phyloP scores from a whole-genome alignment of 768 basidiomycete species.

The Termitomyces sp. region DNA sequence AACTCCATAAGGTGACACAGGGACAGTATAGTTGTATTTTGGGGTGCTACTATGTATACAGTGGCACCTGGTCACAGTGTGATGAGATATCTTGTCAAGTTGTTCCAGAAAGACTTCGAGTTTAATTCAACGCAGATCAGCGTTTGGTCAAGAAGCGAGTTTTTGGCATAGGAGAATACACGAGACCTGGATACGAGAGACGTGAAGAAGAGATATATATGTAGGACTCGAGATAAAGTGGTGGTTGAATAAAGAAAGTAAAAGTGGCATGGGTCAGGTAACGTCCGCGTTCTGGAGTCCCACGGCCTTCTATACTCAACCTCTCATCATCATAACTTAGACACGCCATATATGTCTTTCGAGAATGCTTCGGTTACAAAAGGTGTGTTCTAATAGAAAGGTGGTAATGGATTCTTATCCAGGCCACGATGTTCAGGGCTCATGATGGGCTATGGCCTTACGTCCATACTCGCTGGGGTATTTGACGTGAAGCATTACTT shows the following conservation, averaged over 20 bases:
- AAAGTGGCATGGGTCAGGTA: no score
- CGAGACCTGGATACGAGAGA: background rate
- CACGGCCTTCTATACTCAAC: slow-evolving; percentile 5
- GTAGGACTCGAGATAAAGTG: no score
- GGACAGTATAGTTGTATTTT: slow-evolving; percentile 1
- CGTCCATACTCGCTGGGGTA: slow-evolving; percentile 71
- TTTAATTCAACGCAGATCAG: background rate
- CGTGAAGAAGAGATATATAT: no score
- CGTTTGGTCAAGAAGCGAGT: background rate
- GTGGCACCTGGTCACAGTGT: slow-evolving; percentile 1
- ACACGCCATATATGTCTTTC: slow-evolving; percentile 66
- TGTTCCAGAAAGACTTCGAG: background rate
- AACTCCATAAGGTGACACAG: slow-evolving; percentile 5
- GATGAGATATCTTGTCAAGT: background rate
- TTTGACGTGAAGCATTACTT: slow-evolving; percentile 89
- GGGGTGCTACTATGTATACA: background rate
- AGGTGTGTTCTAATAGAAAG: slow-evolving; percentile 39
- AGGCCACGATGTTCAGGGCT: slow-evolving; percentile 47
- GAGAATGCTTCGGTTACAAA: slow-evolving; percentile 83
- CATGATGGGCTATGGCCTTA: slow-evolving; percentile 68
- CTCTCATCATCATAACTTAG: background rate
- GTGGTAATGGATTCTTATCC: background rate
- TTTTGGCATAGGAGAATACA: slow-evolving; percentile 4
- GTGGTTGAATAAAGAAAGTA: background rate
- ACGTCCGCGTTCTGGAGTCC: no score